Conservation (phyloP, 2,329 filamentous ascomycete species). For the Pseudovirgaria hyperparasitica region DNA sequence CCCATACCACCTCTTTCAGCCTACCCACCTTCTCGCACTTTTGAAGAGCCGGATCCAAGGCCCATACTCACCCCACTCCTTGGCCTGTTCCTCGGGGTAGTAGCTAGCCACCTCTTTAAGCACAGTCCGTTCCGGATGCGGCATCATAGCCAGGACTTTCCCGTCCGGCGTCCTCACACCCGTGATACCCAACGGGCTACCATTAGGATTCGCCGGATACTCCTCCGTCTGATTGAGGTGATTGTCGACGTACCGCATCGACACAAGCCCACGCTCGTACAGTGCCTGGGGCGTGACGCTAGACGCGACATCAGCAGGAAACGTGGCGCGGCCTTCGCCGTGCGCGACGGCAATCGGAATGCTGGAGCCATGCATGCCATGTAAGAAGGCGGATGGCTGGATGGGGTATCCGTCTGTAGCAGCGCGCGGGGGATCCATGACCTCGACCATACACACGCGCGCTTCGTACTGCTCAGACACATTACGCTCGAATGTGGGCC, state of each 20-base stretch:
- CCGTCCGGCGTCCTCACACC: slow-evolving; percentile 68
- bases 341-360: slow-evolving; percentile 83
- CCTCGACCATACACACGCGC: slow-evolving; percentile 72
- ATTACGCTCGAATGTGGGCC: slow-evolving; percentile 83
- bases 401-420: too few relatives aligned
- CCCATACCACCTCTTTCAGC: slow-evolving; percentile 26
- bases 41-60: slow-evolving; percentile 81
- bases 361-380: slow-evolving; percentile 71
- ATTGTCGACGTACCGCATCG: slow-evolving; percentile 80
- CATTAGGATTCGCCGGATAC: slow-evolving; percentile 87
- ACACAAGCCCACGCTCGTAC: slow-evolving; percentile 54
- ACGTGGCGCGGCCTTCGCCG: slow-evolving; percentile 70
- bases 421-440: slow-evolving; percentile 44
- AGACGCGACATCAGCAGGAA: slow-evolving; percentile 25
- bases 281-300: slow-evolving; percentile 37
- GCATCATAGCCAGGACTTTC: slow-evolving; percentile 79
- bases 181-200: slow-evolving; percentile 68
- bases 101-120: slow-evolving; percentile 69
- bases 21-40: slow-evolving; percentile 81
- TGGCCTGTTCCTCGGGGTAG: slow-evolving; percentile 46
- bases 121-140: slow-evolving; percentile 83
- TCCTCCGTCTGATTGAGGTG: slow-evolving; percentile 57
- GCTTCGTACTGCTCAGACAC: slow-evolving; percentile 81
- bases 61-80: slow-evolving; percentile 66
- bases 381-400: slow-evolving; percentile 66